Evolutionary conservation across 2,329 filamentous ascomycete species (phyloP).

Genomic region (Cercospora brassicicola): DNA sequence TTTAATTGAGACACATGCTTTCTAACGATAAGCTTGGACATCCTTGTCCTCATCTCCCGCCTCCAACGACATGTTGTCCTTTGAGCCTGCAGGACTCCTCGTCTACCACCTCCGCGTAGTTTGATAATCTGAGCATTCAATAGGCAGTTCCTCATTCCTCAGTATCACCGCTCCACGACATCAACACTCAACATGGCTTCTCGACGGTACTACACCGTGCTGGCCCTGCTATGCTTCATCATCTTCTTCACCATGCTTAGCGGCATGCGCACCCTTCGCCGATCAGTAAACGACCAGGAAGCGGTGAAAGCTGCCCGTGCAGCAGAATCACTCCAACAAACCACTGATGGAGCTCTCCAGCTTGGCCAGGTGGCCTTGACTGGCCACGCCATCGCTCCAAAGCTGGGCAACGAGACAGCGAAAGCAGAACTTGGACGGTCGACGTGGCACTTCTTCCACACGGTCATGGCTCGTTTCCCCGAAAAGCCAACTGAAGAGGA

Average conservation of each 20-base stretch:
- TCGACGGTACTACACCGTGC: conserved; percentile 14
- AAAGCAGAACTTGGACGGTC: conserved; percentile 69
- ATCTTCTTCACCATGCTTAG: conserved; percentile 50
- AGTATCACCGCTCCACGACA: background rate
- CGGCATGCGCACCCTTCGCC: conserved; percentile 14
- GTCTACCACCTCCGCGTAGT: background rate
- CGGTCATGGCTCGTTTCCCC: conserved; percentile 65
- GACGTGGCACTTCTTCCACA: conserved; percentile 67
- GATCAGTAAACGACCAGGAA: background rate
- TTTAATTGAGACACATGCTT: background rate
- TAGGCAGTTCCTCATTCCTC: background rate
- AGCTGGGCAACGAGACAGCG: conserved; percentile 76
- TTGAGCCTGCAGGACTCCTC: background rate
- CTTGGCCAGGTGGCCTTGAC: conserved; percentile 16
- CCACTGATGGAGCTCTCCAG: conserved; percentile 3
- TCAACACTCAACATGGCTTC: conserved; percentile 4
- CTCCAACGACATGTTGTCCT: background rate
- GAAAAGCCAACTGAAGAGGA: conserved; percentile 63
- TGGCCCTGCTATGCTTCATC: conserved; percentile 18
- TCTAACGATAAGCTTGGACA: background rate
- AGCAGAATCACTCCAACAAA: background rate
- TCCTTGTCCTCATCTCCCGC: background rate
- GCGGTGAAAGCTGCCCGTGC: background rate
- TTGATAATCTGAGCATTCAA: background rate
- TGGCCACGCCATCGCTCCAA: conserved; percentile 69